Evolutionary conservation across 2,329 filamentous ascomycete genomes (phyloP).

Genomic region (Corynespora cassiicola): DNA sequence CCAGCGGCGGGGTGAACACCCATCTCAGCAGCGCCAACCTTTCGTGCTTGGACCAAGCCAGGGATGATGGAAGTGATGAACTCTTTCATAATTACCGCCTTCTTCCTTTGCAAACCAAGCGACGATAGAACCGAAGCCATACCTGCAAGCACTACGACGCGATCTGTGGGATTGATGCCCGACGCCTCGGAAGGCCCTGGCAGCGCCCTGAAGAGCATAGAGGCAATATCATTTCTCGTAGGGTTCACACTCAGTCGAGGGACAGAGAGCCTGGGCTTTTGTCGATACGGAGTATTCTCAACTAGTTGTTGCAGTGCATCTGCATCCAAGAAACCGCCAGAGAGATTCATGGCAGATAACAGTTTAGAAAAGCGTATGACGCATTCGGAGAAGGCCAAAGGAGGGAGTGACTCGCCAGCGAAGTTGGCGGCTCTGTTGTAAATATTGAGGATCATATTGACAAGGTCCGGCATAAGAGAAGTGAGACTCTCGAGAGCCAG

Average conservation of each 20-base stretch:
- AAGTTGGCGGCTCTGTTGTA: constrained; percentile 72
- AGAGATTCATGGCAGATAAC: constrained; percentile 70
- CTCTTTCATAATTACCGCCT: constrained; percentile 87
- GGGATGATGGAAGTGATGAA: constrained; percentile 82
- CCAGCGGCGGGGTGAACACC: constrained; percentile 94
- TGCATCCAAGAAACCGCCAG: constrained; percentile 67
- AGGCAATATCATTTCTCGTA: constrained; percentile 44
- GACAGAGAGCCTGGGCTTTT: constrained; percentile 49
- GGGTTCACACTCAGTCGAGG: constrained; percentile 42
- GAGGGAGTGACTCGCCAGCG: constrained; percentile 72
- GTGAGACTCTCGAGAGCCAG: constrained; percentile 56
- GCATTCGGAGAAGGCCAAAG: constrained; percentile 74
- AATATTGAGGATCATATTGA: constrained; percentile 75
- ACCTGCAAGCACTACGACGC: constrained; percentile 80
- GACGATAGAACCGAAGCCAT: constrained; percentile 85
- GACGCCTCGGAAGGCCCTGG: constrained; percentile 64
- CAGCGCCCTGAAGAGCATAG: constrained; percentile 43
- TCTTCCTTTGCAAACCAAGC: constrained; percentile 84
- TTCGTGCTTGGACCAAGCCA: constrained; percentile 87
- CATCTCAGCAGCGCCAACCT: constrained; percentile 91
- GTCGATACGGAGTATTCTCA: constrained; percentile 49
- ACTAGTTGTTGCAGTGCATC: constrained; percentile 58
- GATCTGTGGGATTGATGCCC: constrained; percentile 75
- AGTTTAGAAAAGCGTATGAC: constrained; percentile 76
- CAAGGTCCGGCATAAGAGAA: constrained; percentile 71